Percentiles rank a stretch among this genome's conserved stretches.
Conservation (phyloP, 768 basidiomycete genomes). For the Clitopilus hobsonii region DNA sequence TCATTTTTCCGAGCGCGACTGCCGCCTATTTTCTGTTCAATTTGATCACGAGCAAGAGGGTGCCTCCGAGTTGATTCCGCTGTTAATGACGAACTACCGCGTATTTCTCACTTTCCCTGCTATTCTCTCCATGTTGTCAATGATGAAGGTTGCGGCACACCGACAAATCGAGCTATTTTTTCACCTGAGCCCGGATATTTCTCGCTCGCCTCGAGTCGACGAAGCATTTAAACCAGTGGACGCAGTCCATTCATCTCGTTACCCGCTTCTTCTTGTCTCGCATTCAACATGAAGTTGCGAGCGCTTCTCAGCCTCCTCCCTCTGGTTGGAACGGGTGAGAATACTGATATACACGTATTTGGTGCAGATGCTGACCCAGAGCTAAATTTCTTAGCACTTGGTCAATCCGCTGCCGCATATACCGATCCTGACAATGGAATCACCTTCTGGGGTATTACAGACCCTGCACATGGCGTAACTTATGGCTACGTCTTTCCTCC, state of each 20-base stretch:
- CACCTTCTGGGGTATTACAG: conserved; percentile 41
- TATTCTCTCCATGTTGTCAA: conserved; percentile 6
- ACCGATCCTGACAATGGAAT: conserved; percentile 53
- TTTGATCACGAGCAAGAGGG: conserved; percentile 13
- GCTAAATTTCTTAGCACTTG: conserved; percentile 25
- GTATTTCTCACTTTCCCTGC: conserved; percentile 1
- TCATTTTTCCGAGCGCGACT: conserved; percentile 12
- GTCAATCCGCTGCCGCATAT: conserved; percentile 39
- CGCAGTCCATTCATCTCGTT: too few species aligned
- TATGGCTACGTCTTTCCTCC: conserved; percentile 54
- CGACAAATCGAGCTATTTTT: conserved; percentile 1
- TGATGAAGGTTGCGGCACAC: conserved; percentile 13
- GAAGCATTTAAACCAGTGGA: conserved; percentile 15
- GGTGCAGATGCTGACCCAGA: neutral
- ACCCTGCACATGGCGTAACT: conserved; percentile 34
- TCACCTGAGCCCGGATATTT: conserved; percentile 19
- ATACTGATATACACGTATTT: neutral
- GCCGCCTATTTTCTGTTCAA: neutral
- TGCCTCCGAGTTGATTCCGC: conserved; percentile 23
- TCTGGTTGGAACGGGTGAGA: conserved; percentile 35
- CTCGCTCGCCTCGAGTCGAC: conserved; percentile 13
- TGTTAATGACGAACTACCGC: conserved; percentile 4
- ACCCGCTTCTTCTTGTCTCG: conserved; percentile 8
- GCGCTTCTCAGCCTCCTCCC: conserved; percentile 31
- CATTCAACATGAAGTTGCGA: conserved; percentile 27